Percentiles rank a stretch among this genome's conserved stretches.
Evolutionary conservation across 768 basidiomycete species (phyloP).

Genomic region (Pleurotus eryngii): DNA sequence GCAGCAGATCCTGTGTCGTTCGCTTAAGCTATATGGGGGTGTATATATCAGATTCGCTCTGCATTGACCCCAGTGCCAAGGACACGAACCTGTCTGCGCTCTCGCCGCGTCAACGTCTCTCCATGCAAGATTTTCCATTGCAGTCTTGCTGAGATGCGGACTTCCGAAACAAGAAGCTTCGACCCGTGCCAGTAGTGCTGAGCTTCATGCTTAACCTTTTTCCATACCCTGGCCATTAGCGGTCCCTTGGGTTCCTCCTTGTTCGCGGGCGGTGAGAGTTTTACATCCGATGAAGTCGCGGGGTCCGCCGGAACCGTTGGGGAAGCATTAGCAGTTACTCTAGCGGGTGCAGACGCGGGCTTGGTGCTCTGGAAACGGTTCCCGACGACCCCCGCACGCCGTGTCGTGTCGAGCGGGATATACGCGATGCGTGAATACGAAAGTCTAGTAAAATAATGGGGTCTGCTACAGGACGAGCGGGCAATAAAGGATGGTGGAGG

Average conservation of each 20-base stretch:
- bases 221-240: slow-evolving; percentile 72
- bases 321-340: slow-evolving; percentile 4
- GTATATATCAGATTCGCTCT: background rate
- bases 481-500: slow-evolving; percentile 39
- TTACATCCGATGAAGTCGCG: slow-evolving; percentile 35
- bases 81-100: slow-evolving; percentile 77
- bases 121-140: slow-evolving; percentile 94
- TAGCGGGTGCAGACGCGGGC: slow-evolving; percentile 14
- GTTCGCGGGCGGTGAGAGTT: slow-evolving; percentile 32
- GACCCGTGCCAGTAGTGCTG: slow-evolving; percentile 97
- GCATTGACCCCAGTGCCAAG: background rate
- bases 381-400: slow-evolving; percentile 16
- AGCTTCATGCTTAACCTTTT: slow-evolving; percentile 92
- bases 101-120: slow-evolving; percentile 85
- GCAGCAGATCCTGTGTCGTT: slow-evolving; percentile 89
- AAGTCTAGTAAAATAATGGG: slow-evolving; percentile 17
- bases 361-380: slow-evolving; percentile 34
- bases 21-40: slow-evolving; percentile 64
- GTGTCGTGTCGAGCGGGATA: slow-evolving; percentile 8
- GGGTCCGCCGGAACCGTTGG: slow-evolving; percentile 19
- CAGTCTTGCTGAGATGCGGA: slow-evolving; percentile 82
- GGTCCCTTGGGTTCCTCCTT: slow-evolving; percentile 39
- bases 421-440: background rate
- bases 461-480: slow-evolving; percentile 32
- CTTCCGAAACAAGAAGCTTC: slow-evolving; percentile 91